Evolutionary conservation across 2,329 filamentous ascomycete genomes (phyloP).

Genomic region (Myriosclerotinia scirpicola): DNA sequence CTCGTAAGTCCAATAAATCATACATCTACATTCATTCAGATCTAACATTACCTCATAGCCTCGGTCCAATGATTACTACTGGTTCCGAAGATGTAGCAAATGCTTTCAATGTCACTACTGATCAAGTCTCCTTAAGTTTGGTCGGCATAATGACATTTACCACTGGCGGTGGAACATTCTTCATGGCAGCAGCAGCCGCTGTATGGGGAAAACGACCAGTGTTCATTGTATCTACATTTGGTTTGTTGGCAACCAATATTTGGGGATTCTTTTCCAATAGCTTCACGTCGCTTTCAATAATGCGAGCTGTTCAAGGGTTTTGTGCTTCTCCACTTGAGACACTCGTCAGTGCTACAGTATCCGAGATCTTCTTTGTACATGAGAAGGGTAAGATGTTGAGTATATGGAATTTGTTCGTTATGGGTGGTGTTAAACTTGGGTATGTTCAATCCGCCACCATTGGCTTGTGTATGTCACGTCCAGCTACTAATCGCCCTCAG

Average conservation of each 20-base stretch:
- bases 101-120: constrained; percentile 43
- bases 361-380: constrained; percentile 50
- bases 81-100: constrained; percentile 41
- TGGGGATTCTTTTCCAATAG: constrained; percentile 45
- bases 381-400: constrained; percentile 44
- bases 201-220: constrained; percentile 40
- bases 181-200: constrained; percentile 45
- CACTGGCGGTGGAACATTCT: constrained; percentile 46
- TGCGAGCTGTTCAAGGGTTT: constrained; percentile 39
- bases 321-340: constrained; percentile 39
- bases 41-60: constrained; percentile 31
- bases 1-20: constrained; percentile 29
- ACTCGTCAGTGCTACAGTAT: constrained; percentile 43
- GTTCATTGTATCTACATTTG: constrained; percentile 39
- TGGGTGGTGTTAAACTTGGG: constrained; percentile 38
- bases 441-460: constrained; percentile 22
- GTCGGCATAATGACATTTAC: constrained; percentile 44
- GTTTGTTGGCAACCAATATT: constrained; percentile 43
- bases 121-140: constrained; percentile 41
- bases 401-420: constrained; percentile 36
- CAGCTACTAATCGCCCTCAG: constrained; percentile 31
- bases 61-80: constrained; percentile 46
- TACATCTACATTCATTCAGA: constrained; percentile 27
- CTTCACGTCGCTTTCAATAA: constrained; percentile 43
- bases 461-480: not conserved